These are phyloP conservation scores for Bolboschoenoplectus hybrid DNA, from an alignment of 202 grass and related monocot species.

Conservation along the genomic window DNA sequence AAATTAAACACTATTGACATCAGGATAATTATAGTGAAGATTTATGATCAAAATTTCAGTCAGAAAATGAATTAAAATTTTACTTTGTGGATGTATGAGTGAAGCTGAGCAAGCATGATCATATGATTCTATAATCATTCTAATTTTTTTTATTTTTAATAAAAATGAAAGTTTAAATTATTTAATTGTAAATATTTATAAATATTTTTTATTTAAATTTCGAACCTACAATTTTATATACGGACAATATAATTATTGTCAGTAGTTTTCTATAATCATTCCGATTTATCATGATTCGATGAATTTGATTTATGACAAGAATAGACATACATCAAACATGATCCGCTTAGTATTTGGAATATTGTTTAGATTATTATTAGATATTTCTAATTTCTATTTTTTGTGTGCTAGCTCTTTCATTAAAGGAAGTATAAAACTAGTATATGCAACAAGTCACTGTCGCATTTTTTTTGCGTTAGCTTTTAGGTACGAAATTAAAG, in stretches of 20 bases:
- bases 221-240: no score
- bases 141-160: no score
- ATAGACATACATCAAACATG: background rate
- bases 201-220: no score
- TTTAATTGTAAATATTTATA: no score
- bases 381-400: background rate
- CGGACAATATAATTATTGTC: no score
- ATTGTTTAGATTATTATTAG: background rate
- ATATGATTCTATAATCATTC: no score
- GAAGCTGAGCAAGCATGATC: background rate
- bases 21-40: no score
- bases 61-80: background rate
- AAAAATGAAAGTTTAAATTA: no score
- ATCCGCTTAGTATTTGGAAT: background rate
- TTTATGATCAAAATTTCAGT: background rate
- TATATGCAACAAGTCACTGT: background rate
- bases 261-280: background rate
- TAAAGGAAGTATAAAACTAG: background rate
- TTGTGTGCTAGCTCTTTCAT: background rate
- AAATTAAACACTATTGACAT: background rate
- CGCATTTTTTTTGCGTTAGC: background rate
- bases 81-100: background rate
- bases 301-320: background rate
- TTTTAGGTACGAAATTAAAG: constrained; percentile 29
- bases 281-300: background rate